phyloP scores from a whole-genome alignment of 805 yeast species.

The Schwanniomyces sp. region DNA sequence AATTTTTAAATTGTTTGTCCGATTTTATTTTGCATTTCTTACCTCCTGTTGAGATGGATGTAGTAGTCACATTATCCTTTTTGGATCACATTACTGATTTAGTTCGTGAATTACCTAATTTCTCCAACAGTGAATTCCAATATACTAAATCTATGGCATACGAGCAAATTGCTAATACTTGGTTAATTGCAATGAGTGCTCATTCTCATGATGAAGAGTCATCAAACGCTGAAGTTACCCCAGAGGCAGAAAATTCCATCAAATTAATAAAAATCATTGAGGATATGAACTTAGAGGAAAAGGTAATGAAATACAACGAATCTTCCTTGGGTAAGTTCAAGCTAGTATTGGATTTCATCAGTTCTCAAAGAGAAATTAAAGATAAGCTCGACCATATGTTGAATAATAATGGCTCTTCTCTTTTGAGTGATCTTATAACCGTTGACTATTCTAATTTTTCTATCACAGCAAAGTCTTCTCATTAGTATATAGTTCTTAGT shows the following conservation, averaged over 20 bases:
- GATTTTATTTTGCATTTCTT: constrained; percentile 73
- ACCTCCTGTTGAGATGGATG: constrained; percentile 65
- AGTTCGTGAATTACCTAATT: constrained; percentile 65
- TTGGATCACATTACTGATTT: constrained; percentile 60
- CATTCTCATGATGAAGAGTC: constrained; percentile 16
- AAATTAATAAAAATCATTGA: constrained; percentile 29
- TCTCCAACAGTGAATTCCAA: constrained; percentile 55
- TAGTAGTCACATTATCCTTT: constrained; percentile 56
- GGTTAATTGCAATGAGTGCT: constrained; percentile 47
- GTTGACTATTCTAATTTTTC: constrained; percentile 45
- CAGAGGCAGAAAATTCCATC: constrained; percentile 15
- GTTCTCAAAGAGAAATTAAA: constrained; percentile 34
- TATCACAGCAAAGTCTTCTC: constrained; percentile 33
- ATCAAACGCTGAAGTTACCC: constrained; percentile 1
- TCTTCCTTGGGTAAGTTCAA: constrained; percentile 40
- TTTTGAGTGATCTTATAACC: constrained; percentile 38
- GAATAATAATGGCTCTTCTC: constrained; percentile 9
- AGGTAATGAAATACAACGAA: constrained; percentile 46
- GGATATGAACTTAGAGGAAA: constrained; percentile 39
- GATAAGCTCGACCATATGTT: constrained; percentile 23
- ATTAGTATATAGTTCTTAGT: constrained; percentile 9
- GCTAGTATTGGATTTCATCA: constrained; percentile 45
- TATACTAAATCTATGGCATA: constrained; percentile 55
- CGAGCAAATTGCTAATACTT: constrained; percentile 59
- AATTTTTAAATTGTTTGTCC: constrained; percentile 66